Percentiles rank a stretch among this genome's conserved stretches.
phyloP scores from a whole-genome alignment of 495 filamentous ascomycete genomes.

The Staphylotrichum tortipilum region DNA sequence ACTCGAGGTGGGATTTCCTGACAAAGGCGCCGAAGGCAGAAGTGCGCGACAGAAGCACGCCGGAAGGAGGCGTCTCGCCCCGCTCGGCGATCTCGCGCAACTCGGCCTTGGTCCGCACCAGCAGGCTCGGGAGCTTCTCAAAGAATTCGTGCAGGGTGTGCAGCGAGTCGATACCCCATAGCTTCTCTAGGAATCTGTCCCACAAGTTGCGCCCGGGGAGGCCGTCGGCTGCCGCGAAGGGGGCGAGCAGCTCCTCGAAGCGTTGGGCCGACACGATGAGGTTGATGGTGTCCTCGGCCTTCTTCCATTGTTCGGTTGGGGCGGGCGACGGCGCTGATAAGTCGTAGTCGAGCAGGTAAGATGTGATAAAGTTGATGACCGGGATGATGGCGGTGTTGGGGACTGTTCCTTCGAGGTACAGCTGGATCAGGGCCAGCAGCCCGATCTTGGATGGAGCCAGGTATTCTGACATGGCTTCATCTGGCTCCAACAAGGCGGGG shows the following conservation, averaged over 20 bases:
- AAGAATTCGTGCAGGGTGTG: slow-evolving; percentile 71
- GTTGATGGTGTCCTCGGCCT: slow-evolving; percentile 34
- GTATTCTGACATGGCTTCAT: slow-evolving; percentile 58
- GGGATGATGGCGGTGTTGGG: slow-evolving; percentile 69
- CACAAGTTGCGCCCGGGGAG: slow-evolving; percentile 73
- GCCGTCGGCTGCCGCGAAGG: slow-evolving; percentile 47
- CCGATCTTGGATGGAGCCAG: slow-evolving; percentile 79
- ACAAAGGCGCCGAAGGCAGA: slow-evolving; percentile 86
- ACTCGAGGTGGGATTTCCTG: slow-evolving; percentile 67
- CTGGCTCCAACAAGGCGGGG: neutral
- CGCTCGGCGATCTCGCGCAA: slow-evolving; percentile 33
- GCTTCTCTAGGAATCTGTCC: slow-evolving; percentile 72
- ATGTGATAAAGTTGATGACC: slow-evolving; percentile 78
- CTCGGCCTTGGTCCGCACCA: slow-evolving; percentile 56
- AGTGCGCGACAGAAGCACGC: slow-evolving; percentile 47
- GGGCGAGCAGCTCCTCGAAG: slow-evolving; percentile 55
- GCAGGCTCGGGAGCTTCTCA: slow-evolving; percentile 43
- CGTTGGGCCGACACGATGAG: slow-evolving; percentile 55
- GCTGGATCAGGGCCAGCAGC: slow-evolving; percentile 66
- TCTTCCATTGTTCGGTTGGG: slow-evolving; percentile 28
- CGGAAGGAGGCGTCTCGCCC: slow-evolving; percentile 27
- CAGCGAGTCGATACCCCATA: slow-evolving; percentile 78
- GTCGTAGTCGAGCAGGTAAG: slow-evolving; percentile 53
- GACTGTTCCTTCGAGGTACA: slow-evolving; percentile 68
- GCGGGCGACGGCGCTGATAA: slow-evolving; percentile 5